Evolutionary conservation across 768 basidiomycete species (phyloP), one percentile per base, ranked within the genome.

Genomic region (Pisolithus albus): DNA sequence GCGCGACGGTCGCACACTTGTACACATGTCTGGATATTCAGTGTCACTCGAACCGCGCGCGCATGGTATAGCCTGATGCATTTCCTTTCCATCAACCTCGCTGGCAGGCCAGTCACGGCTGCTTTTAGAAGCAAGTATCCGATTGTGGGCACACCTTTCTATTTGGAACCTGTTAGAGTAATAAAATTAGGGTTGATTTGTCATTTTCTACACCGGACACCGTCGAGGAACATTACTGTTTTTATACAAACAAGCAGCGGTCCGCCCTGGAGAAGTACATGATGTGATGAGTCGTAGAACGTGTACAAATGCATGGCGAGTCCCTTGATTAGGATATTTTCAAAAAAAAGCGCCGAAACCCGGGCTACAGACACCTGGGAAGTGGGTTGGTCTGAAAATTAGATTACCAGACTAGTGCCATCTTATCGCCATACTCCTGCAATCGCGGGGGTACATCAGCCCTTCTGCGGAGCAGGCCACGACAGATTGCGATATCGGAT

Each of bases 401-500:
- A 26, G 28, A 24, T 13, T 16, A 7, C 7, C 15, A 30, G n/a
- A 55, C 57, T 36, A 64, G 28, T 53, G 53, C 64, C 64, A 67
- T 46, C 56, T 48, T 43, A 54, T 52, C 54, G 60, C 59, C 39
- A 61, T 42, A 53, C 56, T 41, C 30, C 55, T 52, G 34, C 47
- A 39, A 10, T 53, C 65, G 44, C 52, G 53, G 26, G 65, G 46
- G 58, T 48, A 64, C 52, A 57, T 41, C 37, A 51, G 59, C 46
- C 38, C 51, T 19, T 56, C 55, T 55, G 50, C 39, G 47, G 64
- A 54, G 50, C 53, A 32, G n/a, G 55, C 38, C 28, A 53, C 62
- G 52, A 36, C 46, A 19, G 54, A 23, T 13, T 34, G 34, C 34
- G 58, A 39, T 16, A n/a, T 16, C 45, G 16, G 48, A 43, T 50